These are phyloP conservation scores for Penicillium argentinense DNA, from an alignment of 495 filamentous ascomycete species.

Conservation along the genomic window DNA sequence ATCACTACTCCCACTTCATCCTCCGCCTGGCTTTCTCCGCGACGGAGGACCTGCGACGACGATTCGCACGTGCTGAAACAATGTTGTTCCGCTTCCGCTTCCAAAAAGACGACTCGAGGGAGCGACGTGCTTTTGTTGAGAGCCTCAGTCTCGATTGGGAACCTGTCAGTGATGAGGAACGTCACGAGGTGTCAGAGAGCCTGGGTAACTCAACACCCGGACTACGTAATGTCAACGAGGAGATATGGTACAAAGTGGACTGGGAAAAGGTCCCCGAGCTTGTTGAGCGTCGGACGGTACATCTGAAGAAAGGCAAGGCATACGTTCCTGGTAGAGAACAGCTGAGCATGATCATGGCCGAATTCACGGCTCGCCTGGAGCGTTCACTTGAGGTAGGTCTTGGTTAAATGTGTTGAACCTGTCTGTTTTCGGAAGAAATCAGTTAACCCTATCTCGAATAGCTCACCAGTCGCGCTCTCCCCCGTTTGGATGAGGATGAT, in stretches of 20 bases:
- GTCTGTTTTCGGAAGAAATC: not conserved
- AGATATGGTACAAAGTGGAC: constrained; percentile 90
- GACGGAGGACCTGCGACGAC: constrained; percentile 86
- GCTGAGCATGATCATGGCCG: constrained; percentile 80
- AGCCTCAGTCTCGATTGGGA: constrained; percentile 80
- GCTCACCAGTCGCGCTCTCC: constrained; percentile 85
- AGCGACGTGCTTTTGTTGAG: constrained; percentile 74
- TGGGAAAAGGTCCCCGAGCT: constrained; percentile 92
- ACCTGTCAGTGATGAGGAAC: constrained; percentile 74
- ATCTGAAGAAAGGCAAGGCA: constrained; percentile 78
- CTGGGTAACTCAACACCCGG: constrained; percentile 53
- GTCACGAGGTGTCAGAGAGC: constrained; percentile 50
- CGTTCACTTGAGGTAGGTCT: constrained; percentile 71
- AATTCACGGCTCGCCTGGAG: constrained; percentile 78
- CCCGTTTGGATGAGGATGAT: constrained; percentile 94
- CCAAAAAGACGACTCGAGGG: constrained; percentile 63
- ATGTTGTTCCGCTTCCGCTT: constrained; percentile 85
- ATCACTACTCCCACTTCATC: constrained; percentile 98
- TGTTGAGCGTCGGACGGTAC: constrained; percentile 74
- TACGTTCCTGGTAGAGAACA: constrained; percentile 90
- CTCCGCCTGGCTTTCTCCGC: constrained; percentile 88
- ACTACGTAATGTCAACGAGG: constrained; percentile 65
- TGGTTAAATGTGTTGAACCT: not conserved
- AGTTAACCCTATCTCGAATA: constrained; percentile 30
- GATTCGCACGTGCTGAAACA: constrained; percentile 84